A percentile compares a stretch with the other conserved stretches of the same genome.
Conservation (phyloP, 2,329 filamentous ascomycete genomes). For the Colletotrichum limetticola region DNA sequence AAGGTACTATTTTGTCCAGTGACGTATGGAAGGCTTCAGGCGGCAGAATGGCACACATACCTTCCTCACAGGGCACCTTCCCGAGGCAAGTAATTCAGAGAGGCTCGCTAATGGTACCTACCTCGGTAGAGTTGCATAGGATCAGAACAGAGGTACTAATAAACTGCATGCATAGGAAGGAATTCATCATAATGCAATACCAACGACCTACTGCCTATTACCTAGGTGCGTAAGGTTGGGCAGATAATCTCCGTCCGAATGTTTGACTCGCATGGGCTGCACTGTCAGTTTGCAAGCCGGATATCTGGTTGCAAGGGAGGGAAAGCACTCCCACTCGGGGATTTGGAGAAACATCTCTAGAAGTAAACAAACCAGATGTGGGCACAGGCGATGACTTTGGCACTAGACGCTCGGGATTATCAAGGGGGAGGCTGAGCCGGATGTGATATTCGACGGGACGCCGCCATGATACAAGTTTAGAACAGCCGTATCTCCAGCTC, state of each 20-base stretch:
- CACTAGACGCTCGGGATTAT: neutral
- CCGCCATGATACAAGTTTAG: constrained; percentile 28
- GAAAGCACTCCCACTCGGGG: neutral
- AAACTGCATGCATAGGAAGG: neutral
- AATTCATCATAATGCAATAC: neutral
- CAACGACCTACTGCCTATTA: neutral
- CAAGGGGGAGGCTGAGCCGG: constrained; percentile 31
- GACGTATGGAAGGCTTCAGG: neutral
- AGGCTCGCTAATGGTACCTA: neutral
- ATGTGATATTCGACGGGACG: neutral
- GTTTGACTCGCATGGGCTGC: neutral
- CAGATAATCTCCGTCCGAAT: constrained; percentile 3
- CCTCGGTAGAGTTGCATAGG: neutral
- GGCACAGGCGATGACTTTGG: neutral
- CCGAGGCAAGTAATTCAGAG: neutral
- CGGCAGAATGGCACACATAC: neutral
- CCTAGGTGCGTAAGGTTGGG: neutral
- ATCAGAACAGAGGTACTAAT: neutral
- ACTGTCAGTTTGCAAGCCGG: neutral
- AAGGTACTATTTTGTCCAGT: neutral
- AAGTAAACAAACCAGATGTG: neutral
- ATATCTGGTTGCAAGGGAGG: neutral
- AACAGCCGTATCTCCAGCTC: neutral
- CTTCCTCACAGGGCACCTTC: neutral
- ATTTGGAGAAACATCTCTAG: neutral